Conservation (phyloP, 208 protist genomes). For the Angomonas deanei region DNA sequence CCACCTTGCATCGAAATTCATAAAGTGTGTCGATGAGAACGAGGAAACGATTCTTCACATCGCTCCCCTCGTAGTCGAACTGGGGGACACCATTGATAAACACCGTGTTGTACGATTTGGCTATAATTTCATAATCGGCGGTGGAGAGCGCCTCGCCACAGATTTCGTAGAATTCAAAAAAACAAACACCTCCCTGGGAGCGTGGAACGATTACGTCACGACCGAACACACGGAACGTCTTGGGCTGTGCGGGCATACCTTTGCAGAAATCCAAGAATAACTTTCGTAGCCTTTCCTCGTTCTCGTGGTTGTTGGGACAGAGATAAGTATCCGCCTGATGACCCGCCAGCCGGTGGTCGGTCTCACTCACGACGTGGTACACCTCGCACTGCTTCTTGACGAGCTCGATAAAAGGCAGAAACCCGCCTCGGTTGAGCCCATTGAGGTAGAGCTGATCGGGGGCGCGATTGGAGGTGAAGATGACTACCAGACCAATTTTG, state of each 20-base stretch:
- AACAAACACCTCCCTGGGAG: constrained; percentile 67
- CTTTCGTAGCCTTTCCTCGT: constrained; percentile 55
- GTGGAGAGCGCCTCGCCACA: constrained; percentile 63
- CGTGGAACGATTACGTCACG: constrained; percentile 63
- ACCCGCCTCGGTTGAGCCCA: constrained; percentile 91
- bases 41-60: constrained; percentile 84
- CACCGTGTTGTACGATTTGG: constrained; percentile 81
- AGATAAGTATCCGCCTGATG: constrained; percentile 65
- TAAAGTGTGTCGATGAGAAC: constrained; percentile 89
- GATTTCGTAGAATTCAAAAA: constrained; percentile 80
- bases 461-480: constrained; percentile 92
- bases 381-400: constrained; percentile 80
- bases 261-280: constrained; percentile 82
- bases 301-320: constrained; percentile 50
- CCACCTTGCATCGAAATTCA: constrained; percentile 74
- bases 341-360: constrained; percentile 92
- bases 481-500: constrained; percentile 86
- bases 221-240: constrained; percentile 66
- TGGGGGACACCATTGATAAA: constrained; percentile 83
- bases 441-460: constrained; percentile 88
- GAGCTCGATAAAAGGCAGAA: constrained; percentile 95
- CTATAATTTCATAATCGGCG: constrained; percentile 84
- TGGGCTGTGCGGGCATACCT: constrained; percentile 48
- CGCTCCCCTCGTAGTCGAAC: constrained; percentile 65
- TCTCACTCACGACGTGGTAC: constrained; percentile 83